These are phyloP conservation scores for Gossypium australe DNA, from an alignment of 345 rosid genomes.

Conservation along the genomic window DNA sequence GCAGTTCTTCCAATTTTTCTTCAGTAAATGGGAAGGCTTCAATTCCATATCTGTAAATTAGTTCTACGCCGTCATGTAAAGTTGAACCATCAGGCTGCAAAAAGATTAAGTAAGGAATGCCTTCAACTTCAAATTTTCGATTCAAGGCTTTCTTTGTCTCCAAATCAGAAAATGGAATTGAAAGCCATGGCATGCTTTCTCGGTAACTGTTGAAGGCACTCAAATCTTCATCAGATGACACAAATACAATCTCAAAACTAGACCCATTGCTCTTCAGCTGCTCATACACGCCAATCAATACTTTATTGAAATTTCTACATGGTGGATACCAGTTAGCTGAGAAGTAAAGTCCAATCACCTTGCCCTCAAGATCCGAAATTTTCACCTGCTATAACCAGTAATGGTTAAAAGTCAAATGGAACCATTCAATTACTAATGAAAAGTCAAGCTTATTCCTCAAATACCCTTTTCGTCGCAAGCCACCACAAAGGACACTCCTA, in stretches of 20 bases:
- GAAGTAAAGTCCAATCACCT: constrained; percentile 52
- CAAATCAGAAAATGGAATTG: constrained; percentile 52
- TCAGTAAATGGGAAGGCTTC: constrained; percentile 50
- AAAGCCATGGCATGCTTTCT: constrained; percentile 53
- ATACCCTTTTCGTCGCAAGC: neutral
- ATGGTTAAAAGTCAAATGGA: neutral
- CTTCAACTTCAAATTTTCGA: constrained; percentile 40
- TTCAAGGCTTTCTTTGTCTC: constrained; percentile 47
- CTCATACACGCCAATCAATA: constrained; percentile 31
- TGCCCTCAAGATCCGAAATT: constrained; percentile 50
- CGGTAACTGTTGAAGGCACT: constrained; percentile 44
- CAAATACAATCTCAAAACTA: constrained; percentile 44
- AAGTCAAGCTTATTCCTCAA: neutral
- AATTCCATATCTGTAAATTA: constrained; percentile 39
- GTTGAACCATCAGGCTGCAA: constrained; percentile 44
- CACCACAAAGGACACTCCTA: neutral
- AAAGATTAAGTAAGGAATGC: constrained; percentile 46
- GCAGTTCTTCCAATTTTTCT: constrained; percentile 41
- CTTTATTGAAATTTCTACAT: constrained; percentile 38
- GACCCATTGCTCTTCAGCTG: constrained; percentile 34
- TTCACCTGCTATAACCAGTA: constrained; percentile 28
- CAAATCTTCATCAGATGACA: constrained; percentile 51
- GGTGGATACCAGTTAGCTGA: constrained; percentile 60
- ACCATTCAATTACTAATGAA: neutral
- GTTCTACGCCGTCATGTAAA: constrained; percentile 37